Percentiles rank a stretch among this genome's conserved stretches.
Conservation (phyloP, 2,329 filamentous ascomycete genomes). For the Chaetomium sp. region DNA sequence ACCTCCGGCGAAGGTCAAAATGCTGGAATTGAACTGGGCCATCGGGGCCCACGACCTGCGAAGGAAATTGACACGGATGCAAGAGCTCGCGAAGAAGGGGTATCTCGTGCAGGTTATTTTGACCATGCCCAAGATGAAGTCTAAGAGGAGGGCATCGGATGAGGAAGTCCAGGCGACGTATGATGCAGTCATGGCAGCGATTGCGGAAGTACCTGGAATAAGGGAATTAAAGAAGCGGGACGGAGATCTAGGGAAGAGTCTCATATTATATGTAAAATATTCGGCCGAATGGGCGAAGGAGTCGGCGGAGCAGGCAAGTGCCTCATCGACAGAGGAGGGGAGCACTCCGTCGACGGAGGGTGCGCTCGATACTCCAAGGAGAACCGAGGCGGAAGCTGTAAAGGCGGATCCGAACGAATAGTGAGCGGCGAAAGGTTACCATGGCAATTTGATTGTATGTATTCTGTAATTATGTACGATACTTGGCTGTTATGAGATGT, state of each 20-base stretch:
- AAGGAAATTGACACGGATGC: slow-evolving; percentile 62
- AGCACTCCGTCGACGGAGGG: too few species aligned
- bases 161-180: slow-evolving; percentile 55
- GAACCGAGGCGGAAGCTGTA: too few species aligned
- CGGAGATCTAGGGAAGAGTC: slow-evolving; percentile 33
- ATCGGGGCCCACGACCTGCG: slow-evolving; percentile 69
- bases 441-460: too few species aligned
- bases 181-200: slow-evolving; percentile 30
- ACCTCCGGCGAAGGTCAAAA: slow-evolving; percentile 52
- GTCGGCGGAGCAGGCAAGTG: too few species aligned
- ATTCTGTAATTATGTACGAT: too few species aligned
- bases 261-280: neutral
- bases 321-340: too few species aligned
- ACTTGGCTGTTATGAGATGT: too few species aligned
- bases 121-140: slow-evolving; percentile 45
- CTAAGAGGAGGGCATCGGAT: slow-evolving; percentile 46
- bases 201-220: slow-evolving; percentile 30
- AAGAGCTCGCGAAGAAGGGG: slow-evolving; percentile 66
- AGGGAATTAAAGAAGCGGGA: slow-evolving; percentile 32
- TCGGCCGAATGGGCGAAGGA: too few species aligned
- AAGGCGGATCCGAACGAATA: too few species aligned
- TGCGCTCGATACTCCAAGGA: too few species aligned
- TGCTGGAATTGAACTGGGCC: slow-evolving; percentile 85
- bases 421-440: too few species aligned
- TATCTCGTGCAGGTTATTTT: slow-evolving; percentile 68